Base-by-base conservation (phyloP, 805 yeast species). In the Barnettozyma salicaria region DNA sequence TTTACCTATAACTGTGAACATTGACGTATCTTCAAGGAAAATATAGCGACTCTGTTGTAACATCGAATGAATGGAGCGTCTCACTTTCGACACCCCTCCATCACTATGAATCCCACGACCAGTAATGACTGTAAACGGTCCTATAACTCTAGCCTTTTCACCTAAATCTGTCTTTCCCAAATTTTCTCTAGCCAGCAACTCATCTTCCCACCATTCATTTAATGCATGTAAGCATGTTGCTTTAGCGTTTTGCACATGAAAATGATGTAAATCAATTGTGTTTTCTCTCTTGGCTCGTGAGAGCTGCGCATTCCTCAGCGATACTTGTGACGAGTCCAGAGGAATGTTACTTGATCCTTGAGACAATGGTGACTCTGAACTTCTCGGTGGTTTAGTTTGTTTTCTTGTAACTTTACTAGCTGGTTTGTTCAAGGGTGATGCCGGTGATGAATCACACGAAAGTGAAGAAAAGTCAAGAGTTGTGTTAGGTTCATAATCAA, bases 101-200 rank as follows among this genome's bases (percentile, higher is more conserved):
- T 53, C 63, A 31, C 85, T 78, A 54, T 83, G 92, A 6, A 78
- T 49, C 0, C 92, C 92, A 44, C 85, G 58, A 0, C 92, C 90
- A 0, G 90, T 80, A 10, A 81, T 58, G 0, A 82, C 58, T 1
- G 42, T 52, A 7, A 80, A 48, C 0, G 74, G 71, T 1, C 56
- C 61, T 1, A 72, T 65, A 52, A 64, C 62, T 9, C 48, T 39
- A 0, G 68, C 78, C 20, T 54, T 56, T 0, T 59, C 41, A 2
- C 68, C 63, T 36, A 52, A 57, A 3, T 53, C 43, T 5, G 64
- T 50, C 5, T 57, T 63, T 0, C 76, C 75, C 17, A 52, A 37
- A 2, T 58, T 45, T 37, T 62, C 68, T 36, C 89, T 52, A 17
- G 57, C 53, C 2, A 48, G 45, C 14, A 67, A 27, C 52, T 83